Base-by-base conservation (phyloP, 257 asterid genomes). In the Capsicum chinense region DNA sequence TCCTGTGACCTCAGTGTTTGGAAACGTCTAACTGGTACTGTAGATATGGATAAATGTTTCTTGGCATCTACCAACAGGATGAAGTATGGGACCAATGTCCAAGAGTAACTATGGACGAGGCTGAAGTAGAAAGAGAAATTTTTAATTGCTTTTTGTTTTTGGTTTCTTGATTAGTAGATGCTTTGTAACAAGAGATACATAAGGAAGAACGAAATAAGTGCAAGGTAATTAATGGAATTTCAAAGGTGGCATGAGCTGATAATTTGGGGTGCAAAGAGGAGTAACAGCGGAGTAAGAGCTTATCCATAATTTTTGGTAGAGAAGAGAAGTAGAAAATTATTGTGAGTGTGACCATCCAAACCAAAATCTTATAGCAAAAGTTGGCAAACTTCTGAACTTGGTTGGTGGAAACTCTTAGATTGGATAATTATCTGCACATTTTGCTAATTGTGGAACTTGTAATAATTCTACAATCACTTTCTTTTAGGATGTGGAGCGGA, bases 181-280 rank as follows among this genome's bases (percentile, higher is more conserved):
- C 35, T 39, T 70, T 70, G 15, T 16, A 44, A 42, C 33, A 16
- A 42, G 79, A 42, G 56, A 70, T 42, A 17, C 79, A 70, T 16
- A 42, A 70, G 79, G 79, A 70, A 70, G 9, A 70, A 70, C 8
- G 15, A 70, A 68, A 68, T 15, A 15, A 68, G 21, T 68, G 76
- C 44, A 70, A 42, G 54, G 56, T 44, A 70, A 17, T 12, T 16
- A 44, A 42, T 42, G 79, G 79, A 42, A 70, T 17, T 16, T 48
- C 79, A 44, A 70, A 42, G 79, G 79, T 42, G 54, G 79, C 79
- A 70, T 70, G 79, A 70, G 35, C 56, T 70, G 56, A 70, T 42
- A 42, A 70, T 70, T 17, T 70, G 79, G 35, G 56, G 15, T 70
- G 16, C 33, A 42, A 70, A 70, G 56, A 70, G 56, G 21, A 70